Evolutionary conservation across 306 rosid genomes (phyloP).

Genomic region (Glycine soja): DNA sequence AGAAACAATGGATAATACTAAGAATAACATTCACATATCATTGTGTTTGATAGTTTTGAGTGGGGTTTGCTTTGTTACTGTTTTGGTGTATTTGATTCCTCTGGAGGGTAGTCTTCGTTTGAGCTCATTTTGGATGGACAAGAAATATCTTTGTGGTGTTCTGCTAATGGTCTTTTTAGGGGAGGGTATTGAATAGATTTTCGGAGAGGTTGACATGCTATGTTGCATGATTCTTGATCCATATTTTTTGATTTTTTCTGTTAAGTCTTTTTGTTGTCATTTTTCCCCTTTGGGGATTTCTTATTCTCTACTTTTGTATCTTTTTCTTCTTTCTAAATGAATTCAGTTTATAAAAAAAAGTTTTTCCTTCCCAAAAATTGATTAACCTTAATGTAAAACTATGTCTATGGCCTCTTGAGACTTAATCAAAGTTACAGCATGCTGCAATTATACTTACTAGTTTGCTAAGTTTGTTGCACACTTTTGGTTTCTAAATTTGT

Average conservation of each 20-base stretch:
- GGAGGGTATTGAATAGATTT: not conserved
- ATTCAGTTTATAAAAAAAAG: not conserved
- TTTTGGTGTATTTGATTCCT: constrained; percentile 17
- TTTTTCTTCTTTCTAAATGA: not conserved
- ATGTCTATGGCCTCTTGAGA: not conserved
- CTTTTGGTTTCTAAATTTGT: constrained; percentile 18
- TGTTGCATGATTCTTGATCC: not conserved
- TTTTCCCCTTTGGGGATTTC: not conserved
- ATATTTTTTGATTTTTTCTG: not conserved
- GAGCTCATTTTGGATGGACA: not conserved
- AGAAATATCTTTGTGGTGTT: not conserved
- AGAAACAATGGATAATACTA: not conserved
- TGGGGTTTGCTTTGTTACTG: constrained; percentile 3
- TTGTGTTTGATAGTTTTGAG: not conserved
- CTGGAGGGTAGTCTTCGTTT: not conserved
- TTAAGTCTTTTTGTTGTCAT: not conserved
- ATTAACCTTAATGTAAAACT: not conserved
- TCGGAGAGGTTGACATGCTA: not conserved
- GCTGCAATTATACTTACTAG: not conserved
- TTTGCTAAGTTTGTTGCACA: constrained; percentile 17
- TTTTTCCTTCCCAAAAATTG: not conserved
- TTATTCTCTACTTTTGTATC: not conserved
- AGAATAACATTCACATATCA: not conserved
- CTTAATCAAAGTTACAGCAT: not conserved
- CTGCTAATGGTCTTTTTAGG: not conserved